Evolutionary conservation across 2,329 filamentous ascomycete genomes (phyloP), one percentile per base, ranked within the genome.

Genomic region (Talaromyces amestolkiae): DNA sequence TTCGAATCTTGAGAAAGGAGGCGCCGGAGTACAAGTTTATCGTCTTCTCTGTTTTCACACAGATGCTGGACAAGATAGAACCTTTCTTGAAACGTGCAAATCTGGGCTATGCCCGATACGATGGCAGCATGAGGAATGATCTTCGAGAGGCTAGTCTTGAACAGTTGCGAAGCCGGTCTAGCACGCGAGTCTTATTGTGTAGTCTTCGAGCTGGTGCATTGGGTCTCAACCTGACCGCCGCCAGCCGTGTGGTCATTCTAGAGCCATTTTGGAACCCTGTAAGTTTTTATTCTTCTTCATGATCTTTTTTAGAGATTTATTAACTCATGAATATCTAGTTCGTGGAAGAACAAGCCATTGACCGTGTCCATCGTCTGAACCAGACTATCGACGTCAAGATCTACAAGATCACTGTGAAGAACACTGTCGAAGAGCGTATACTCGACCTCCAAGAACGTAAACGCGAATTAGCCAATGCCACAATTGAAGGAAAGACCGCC

Each of bases 181-280:
- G 83, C 37, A 95, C 91, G 15, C 86, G 95, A 6, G 88, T 99
- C 4, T 81, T 99, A 56, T 88, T 99, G 17, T 99, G 95, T 79
- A 96, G 91, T 79, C 84, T 99, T 69, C 95, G 96, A 72, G 98
- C 95, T 73, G 95, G 95, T 69, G 93, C 92, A 59, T 79, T 99
- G 54, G 95, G 95, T 2, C 86, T 99, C 33, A 99, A 99, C 77
- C 83, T 99, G 62, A 99, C 95, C 7, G 95, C 93, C 0, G 95
- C 95, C 10, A 95, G 91, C 68, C 86, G 95, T 19, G 95, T 99
- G 3, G 89, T 99, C 61, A 96, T 99, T 71, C 84, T 99, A 51
- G 95, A 99, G 78, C 95, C 95, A 0, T 99, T 99, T 79, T 99
- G 95, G 95, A 99, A 99, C 77, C 95, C 93, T 2, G 88, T 90